Base-by-base conservation (phyloP, 495 filamentous ascomycete genomes). In the Tuber magnatum region DNA sequence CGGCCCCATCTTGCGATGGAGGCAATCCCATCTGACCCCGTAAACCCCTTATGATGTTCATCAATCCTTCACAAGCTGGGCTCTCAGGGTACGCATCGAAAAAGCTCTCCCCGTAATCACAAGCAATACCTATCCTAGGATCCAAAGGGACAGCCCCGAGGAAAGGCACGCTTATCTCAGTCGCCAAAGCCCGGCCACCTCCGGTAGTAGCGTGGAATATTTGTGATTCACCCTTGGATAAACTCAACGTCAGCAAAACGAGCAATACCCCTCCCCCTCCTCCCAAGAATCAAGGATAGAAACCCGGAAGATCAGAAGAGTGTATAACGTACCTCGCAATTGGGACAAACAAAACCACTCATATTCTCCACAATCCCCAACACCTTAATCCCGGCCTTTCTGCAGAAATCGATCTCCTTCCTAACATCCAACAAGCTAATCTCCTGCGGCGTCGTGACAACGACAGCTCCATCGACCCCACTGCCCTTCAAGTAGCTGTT, bases 41-140 rank as follows among this genome's bases (percentile, higher is more conserved):
- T 61, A 97, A 85, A 39, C 87, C 88, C 68, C 86, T 88, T 8
- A 97, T 94, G 40, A 97, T 93, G 42, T 84, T 84, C 84, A 88
- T 90, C 44, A 97, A 87, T 5, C 93, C 93, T 75, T 85, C 85
- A 79, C 91, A 94, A 3, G 94, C 94, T 41, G 94, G 94, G 78
- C 92, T 97, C 76, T 98, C 94, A 0, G 94, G 92, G 83, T 91
- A 99, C 68, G 89, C 88, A 74, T 98, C 94, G 79, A 98, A 92
- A 84, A 97, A 98, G 83, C 93, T 97, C 88, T 98, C 96, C 1
- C 95, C 95, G 84, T 92, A 97, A 82, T 99, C 95, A 80, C 94
- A 96, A 5, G 93, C 90, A 92, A 97, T 97, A 1, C 95, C 94
- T 72, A 99, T 94, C 70, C 94, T 86, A 7, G 95, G 94, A 79